Evolutionary conservation across 2,329 filamentous ascomycete species (phyloP).

Genomic region (Botrytis tulipae): DNA sequence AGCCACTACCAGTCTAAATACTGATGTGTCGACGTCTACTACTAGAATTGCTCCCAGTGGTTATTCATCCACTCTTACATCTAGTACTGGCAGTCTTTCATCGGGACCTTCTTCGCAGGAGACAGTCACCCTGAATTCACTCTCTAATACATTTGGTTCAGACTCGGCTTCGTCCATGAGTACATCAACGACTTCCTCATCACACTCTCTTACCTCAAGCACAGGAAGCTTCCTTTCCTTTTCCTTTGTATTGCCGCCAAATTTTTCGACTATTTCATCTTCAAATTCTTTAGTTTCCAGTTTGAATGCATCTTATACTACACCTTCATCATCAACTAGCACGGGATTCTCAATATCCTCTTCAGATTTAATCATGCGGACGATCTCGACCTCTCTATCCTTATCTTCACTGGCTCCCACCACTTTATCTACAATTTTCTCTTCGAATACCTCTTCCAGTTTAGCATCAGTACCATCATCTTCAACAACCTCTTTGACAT

Average conservation of each 20-base stretch:
- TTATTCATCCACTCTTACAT: not conserved
- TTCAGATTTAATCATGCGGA: not conserved
- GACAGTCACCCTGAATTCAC: not conserved
- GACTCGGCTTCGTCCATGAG: not conserved
- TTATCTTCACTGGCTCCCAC: not conserved
- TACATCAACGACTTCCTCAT: not conserved
- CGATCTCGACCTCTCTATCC: not conserved
- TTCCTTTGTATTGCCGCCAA: not conserved
- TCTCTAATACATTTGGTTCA: not conserved
- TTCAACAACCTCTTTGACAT: not conserved
- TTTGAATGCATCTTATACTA: not conserved
- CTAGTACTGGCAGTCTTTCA: not conserved
- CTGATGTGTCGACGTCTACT: not conserved
- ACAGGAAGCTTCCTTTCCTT: not conserved
- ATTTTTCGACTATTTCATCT: not conserved
- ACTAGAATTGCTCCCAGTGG: too few relatives aligned
- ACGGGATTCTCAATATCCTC: not conserved
- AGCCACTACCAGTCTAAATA: too few relatives aligned
- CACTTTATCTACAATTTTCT: not conserved
- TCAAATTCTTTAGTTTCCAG: not conserved
- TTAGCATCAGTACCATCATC: not conserved
- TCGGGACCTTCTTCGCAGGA: not conserved
- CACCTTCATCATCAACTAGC: not conserved
- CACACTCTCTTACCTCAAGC: not conserved
- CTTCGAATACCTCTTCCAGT: not conserved